Evolutionary conservation across 2,329 filamentous ascomycete genomes (phyloP), one percentile per base, ranked within the genome.

Genomic region (Daldinia sp.): DNA sequence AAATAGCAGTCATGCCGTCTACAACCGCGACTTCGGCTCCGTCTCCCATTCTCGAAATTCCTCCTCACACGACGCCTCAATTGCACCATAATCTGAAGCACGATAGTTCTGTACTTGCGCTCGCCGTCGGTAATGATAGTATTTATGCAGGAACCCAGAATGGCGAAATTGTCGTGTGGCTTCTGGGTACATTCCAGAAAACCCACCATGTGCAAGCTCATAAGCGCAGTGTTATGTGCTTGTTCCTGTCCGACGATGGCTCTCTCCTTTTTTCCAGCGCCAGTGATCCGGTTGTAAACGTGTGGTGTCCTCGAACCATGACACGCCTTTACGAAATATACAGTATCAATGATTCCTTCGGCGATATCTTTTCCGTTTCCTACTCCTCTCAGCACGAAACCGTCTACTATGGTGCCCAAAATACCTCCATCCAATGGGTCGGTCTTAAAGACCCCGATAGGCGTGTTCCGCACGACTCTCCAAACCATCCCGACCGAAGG

Each of bases 361-460:
- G 95, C 62, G 95, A 99, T 79, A 88, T 99, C 61, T 98, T 98
- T 76, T 96, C 93, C 70, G 89, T 97, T n/a, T 90, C 90, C 1
- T 97, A 96, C 77, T 97, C 93, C 3, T 80, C 87, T 5, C 85
- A 88, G 68, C 83, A 92, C 71, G 86, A 94, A 69, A 96, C 91
- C 0, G 85, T 97, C 3, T 98, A 97, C 76, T 86, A 97, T 41
- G 95, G 95, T 59, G 92, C 93, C 0, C 95, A 98, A 75, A 97
- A 98, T 74, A 95, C 93, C 6, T 93, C 90, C 35, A 95, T 97
- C 53, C 94, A 97, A 82, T 99, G 95, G 95, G 91, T 93, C 70
- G 85, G 89, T 67, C 80, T 97, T 57, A 86, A 86, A 70, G 86
- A 92, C 66, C 84, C 87, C 21, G 81, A 83, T 27, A 78, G 83